Percentiles rank a stretch among this genome's conserved stretches.
phyloP scores from a whole-genome alignment of 371 early-diverging fungal genomes.

The Mucor indicus region DNA sequence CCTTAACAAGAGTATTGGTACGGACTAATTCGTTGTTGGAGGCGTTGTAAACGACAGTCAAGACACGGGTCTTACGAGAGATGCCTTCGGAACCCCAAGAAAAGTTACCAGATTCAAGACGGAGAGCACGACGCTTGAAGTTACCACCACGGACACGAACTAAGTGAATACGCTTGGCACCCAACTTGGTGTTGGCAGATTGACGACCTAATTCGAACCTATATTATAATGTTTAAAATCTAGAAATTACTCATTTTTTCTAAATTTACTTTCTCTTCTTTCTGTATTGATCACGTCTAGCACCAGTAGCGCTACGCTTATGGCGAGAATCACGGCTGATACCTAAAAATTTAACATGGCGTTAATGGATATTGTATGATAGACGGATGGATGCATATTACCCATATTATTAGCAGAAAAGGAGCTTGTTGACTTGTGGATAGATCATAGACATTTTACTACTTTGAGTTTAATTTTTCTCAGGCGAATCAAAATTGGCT shows the following conservation, averaged over 20 bases:
- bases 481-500: no score
- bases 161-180: slow-evolving; percentile 88
- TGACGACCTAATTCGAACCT: slow-evolving; percentile 98
- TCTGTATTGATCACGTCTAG: slow-evolving; percentile 96
- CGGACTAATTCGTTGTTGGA: slow-evolving; percentile 99
- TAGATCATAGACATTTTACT: no score
- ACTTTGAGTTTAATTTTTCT: no score
- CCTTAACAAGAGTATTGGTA: slow-evolving; percentile 99
- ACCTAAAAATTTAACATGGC: slow-evolving; percentile 65
- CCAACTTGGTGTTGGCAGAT: slow-evolving; percentile 96
- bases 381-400: slow-evolving; percentile 18
- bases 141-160: slow-evolving; percentile 98
- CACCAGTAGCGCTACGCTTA: slow-evolving; percentile 98
- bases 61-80: slow-evolving; percentile 93
- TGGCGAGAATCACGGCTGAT: slow-evolving; percentile 97
- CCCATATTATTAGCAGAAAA: slow-evolving; percentile 16
- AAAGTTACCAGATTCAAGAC: slow-evolving; percentile 96
- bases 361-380: no score
- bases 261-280: slow-evolving; percentile 89
- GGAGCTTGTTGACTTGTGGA: neutral
- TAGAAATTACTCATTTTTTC: no score
- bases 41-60: slow-evolving; percentile 98
- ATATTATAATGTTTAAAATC: no score
- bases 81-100: slow-evolving; percentile 93
- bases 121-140: slow-evolving; percentile 96